Conservation (phyloP, 306 rosid genomes). For the Lathyrus oleraceus region DNA sequence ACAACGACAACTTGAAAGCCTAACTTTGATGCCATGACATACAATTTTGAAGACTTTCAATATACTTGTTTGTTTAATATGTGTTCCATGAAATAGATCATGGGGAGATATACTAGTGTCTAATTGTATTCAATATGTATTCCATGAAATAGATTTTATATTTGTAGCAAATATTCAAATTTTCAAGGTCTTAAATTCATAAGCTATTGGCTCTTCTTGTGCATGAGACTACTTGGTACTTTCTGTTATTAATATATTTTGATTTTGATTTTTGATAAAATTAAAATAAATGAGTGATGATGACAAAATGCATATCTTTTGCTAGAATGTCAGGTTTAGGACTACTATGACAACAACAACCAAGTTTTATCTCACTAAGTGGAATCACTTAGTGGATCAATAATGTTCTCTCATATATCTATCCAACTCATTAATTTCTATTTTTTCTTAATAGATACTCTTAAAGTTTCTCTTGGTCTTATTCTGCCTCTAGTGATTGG, state of each 20-base stretch:
- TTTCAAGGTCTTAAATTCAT: not conserved
- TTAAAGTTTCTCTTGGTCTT: no score
- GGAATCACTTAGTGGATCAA: no score
- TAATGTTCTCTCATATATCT: no score
- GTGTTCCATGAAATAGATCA: not conserved
- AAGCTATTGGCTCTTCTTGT: not conserved
- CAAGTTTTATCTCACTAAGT: no score
- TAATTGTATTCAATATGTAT: not conserved
- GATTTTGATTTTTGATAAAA: not conserved
- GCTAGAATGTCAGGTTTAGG: slow-evolving; percentile 17
- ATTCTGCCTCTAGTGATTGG: no score
- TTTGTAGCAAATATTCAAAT: not conserved
- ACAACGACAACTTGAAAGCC: not conserved
- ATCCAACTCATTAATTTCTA: no score
- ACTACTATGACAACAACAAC: not conserved
- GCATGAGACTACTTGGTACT: not conserved
- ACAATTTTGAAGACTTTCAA: not conserved
- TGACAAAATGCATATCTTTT: not conserved
- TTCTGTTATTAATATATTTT: no score
- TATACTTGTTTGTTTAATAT: not conserved
- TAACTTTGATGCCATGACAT: not conserved
- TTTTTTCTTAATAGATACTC: no score
- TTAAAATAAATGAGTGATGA: not conserved
- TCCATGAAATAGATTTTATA: not conserved
- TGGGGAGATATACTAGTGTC: not conserved